phyloP scores from a whole-genome alignment of 371 early-diverging fungal genomes.

The Actinomortierella wolfii region DNA sequence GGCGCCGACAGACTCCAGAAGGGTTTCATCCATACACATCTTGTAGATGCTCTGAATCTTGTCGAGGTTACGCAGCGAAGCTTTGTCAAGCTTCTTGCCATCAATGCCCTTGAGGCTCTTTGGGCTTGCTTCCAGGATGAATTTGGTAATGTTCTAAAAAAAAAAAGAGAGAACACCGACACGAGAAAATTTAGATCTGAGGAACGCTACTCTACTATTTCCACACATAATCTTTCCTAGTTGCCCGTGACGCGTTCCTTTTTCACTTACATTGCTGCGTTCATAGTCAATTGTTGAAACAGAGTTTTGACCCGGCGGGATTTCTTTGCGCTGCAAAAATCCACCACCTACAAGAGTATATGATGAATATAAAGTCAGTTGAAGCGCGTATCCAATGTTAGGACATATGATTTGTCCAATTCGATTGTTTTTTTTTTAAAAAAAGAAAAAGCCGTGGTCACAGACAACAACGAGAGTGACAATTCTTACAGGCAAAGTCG shows the following conservation, averaged over 20 bases:
- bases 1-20: conserved; percentile 51
- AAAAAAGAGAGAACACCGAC: no score
- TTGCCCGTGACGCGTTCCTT: no score
- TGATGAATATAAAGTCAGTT: not conserved
- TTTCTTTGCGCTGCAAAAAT: conserved; percentile 51
- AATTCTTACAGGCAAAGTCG: conserved; percentile 55
- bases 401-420: conserved; percentile 19
- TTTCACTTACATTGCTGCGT: conserved; percentile 49
- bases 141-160: no score
- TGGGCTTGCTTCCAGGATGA: no score
- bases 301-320: conserved; percentile 57
- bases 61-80: conserved; percentile 54
- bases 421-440: no score
- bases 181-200: no score
- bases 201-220: no score
- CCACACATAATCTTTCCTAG: no score
- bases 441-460: not conserved
- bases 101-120: no score
- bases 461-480: not conserved
- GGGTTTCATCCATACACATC: conserved; percentile 61
- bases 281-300: conserved; percentile 51
- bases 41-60: conserved; percentile 54
- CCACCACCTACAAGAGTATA: conserved; percentile 51
- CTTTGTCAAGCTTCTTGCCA: conserved; percentile 9
- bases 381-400: no score